These are phyloP conservation scores for Sphagnum fallax DNA, from an alignment of 228 moss, liverwort and hornwort species.

Conservation along the genomic window DNA sequence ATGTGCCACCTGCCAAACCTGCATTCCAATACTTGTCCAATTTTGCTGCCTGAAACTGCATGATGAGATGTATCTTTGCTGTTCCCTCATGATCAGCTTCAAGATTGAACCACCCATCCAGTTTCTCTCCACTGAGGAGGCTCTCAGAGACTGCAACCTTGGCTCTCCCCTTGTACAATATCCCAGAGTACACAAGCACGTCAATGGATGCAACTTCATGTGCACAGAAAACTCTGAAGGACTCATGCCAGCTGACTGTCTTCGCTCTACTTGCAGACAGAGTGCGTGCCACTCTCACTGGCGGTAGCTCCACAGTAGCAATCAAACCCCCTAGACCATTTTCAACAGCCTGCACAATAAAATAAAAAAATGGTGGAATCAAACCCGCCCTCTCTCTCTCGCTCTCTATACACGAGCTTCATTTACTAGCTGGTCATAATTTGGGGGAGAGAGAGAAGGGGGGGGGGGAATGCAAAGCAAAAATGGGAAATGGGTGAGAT, in stretches of 20 bases:
- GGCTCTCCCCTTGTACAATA: constrained; percentile 42
- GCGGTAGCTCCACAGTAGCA: constrained; percentile 57
- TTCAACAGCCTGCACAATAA: constrained; percentile 43
- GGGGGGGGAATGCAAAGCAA: too few species aligned
- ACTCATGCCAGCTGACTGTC: constrained; percentile 54
- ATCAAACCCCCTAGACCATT: constrained; percentile 55
- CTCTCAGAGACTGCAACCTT: constrained; percentile 43
- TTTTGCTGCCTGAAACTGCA: constrained; percentile 47
- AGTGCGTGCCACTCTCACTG: constrained; percentile 59
- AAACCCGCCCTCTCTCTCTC: background rate
- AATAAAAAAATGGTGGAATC: background rate
- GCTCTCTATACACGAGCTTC: background rate
- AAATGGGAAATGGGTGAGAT: too few species aligned
- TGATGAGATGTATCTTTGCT: constrained; percentile 51
- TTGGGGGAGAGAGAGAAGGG: too few species aligned
- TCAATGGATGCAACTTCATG: constrained; percentile 49
- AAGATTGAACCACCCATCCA: constrained; percentile 65
- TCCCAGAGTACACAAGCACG: constrained; percentile 45
- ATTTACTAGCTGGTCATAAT: background rate
- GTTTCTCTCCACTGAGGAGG: constrained; percentile 34
- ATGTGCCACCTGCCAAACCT: constrained; percentile 57
- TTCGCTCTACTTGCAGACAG: constrained; percentile 37
- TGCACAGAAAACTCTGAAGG: constrained; percentile 54
- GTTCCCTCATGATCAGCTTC: constrained; percentile 32
- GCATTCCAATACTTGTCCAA: constrained; percentile 55